Conservation (phyloP, 2,329 filamentous ascomycete genomes). For the Venturia nashicola region DNA sequence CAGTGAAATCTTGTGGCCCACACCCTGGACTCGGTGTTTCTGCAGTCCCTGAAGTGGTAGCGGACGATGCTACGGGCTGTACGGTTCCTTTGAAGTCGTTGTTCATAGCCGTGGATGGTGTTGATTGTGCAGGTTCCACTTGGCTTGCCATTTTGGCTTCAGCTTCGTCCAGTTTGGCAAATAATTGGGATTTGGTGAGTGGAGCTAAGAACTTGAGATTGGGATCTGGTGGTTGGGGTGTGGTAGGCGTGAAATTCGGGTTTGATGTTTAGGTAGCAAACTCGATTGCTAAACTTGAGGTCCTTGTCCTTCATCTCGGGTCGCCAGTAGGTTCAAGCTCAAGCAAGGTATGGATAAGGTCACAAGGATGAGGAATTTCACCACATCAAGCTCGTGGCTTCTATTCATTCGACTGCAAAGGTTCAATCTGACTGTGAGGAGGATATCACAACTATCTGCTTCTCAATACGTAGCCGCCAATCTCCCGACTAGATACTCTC, state of each 20-base stretch:
- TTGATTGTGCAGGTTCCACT: not conserved
- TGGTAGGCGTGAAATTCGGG: not conserved
- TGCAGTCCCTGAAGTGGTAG: not conserved
- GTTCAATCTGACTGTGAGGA: too few species aligned
- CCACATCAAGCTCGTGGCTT: too few species aligned
- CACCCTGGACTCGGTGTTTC: not conserved
- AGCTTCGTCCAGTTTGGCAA: not conserved
- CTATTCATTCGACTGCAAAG: too few species aligned
- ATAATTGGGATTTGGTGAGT: not conserved
- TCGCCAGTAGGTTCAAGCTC: not conserved
- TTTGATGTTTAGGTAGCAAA: too few species aligned
- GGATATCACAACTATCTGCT: not conserved
- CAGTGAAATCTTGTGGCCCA: not conserved
- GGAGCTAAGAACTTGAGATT: not conserved
- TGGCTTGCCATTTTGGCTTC: not conserved
- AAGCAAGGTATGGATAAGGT: not conserved
- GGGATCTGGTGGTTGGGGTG: too few species aligned
- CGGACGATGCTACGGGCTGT: not conserved
- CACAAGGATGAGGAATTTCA: too few species aligned
- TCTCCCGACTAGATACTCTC: conserved; percentile 69
- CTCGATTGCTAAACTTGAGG: not conserved
- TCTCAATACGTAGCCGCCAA: conserved; percentile 53
- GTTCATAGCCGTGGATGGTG: not conserved
- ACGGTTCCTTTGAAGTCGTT: not conserved
- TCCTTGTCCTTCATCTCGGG: not conserved